phyloP scores from a whole-genome alignment of 2,329 filamentous ascomycete genomes.

The Lasiodiplodia theobromae region DNA sequence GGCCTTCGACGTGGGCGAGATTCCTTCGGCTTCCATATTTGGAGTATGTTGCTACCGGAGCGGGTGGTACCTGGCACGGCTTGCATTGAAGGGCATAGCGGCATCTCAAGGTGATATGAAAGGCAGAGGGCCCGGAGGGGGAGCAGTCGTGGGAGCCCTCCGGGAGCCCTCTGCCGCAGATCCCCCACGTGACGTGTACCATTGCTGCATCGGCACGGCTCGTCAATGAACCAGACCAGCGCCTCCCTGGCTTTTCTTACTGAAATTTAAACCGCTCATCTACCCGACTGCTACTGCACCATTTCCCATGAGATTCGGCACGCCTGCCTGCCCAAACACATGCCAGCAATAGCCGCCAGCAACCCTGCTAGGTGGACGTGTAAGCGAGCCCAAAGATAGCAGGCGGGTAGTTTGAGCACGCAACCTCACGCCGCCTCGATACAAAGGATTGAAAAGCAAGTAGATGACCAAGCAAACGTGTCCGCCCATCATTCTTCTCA shows the following conservation, averaged over 20 bases:
- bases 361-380: conserved; percentile 19
- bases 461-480: neutral
- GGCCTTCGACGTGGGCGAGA: conserved; percentile 20
- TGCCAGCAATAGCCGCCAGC: conserved; percentile 19
- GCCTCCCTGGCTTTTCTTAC: neutral
- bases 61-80: neutral
- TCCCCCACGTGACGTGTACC: conserved; percentile 28
- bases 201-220: conserved; percentile 6
- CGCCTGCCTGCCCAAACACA: neutral
- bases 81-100: conserved; percentile 28
- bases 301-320: conserved; percentile 9
- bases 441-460: neutral
- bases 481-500: neutral
- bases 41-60: conserved; percentile 21
- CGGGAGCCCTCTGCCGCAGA: conserved; percentile 25
- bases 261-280: conserved; percentile 8
- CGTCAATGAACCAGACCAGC: conserved; percentile 12
- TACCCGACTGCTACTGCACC: conserved; percentile 1
- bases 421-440: neutral
- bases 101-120: conserved; percentile 29
- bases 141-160: conserved; percentile 26
- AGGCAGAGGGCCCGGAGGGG: conserved; percentile 27
- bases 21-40: conserved; percentile 26
- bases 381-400: conserved; percentile 28
- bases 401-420: conserved; percentile 8